A percentile compares a stretch with the other conserved stretches of the same genome.
Conservation (phyloP, 768 basidiomycete species). For the Suillus occidentalis region DNA sequence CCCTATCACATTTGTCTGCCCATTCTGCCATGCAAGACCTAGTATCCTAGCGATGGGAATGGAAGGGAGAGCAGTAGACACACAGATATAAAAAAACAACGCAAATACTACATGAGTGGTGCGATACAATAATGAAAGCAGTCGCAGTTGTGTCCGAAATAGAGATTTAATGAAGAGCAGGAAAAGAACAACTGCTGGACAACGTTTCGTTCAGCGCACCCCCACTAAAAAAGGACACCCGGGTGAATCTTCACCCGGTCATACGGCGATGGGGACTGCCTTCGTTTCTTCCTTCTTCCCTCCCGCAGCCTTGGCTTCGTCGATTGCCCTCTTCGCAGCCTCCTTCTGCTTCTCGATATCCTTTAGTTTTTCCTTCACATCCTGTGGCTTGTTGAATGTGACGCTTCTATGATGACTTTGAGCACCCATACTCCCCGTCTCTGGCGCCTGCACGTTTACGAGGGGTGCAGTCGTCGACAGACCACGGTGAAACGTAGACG, state of each 20-base stretch:
- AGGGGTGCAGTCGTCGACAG: slow-evolving; percentile 59
- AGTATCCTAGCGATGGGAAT: not conserved
- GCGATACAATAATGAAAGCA: slow-evolving; percentile 5
- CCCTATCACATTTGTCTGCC: not conserved
- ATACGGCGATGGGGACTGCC: slow-evolving; percentile 40
- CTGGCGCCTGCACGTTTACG: slow-evolving; percentile 61
- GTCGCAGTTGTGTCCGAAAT: slow-evolving; percentile 4
- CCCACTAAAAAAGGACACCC: not conserved
- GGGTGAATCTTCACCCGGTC: not conserved
- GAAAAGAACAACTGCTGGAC: not conserved
- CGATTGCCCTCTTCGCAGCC: slow-evolving; percentile 67
- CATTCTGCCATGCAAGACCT: slow-evolving; percentile 1
- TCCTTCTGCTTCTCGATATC: slow-evolving; percentile 48
- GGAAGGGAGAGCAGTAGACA: not conserved
- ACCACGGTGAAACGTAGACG: slow-evolving; percentile 79
- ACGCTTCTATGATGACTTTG: slow-evolving; percentile 68
- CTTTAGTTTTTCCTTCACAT: slow-evolving; percentile 46
- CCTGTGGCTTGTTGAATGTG: slow-evolving; percentile 57
- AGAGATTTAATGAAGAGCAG: not conserved
- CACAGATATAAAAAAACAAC: slow-evolving; percentile 5
- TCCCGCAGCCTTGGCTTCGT: slow-evolving; percentile 60
- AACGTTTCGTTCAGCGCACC: not conserved
- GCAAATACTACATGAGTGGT: slow-evolving; percentile 4
- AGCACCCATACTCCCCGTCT: slow-evolving; percentile 64
- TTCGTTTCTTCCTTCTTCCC: slow-evolving; percentile 63